phyloP scores from a whole-genome alignment of 2,329 filamentous ascomycete genomes.

The Stagonosporopsis tanaceti region DNA sequence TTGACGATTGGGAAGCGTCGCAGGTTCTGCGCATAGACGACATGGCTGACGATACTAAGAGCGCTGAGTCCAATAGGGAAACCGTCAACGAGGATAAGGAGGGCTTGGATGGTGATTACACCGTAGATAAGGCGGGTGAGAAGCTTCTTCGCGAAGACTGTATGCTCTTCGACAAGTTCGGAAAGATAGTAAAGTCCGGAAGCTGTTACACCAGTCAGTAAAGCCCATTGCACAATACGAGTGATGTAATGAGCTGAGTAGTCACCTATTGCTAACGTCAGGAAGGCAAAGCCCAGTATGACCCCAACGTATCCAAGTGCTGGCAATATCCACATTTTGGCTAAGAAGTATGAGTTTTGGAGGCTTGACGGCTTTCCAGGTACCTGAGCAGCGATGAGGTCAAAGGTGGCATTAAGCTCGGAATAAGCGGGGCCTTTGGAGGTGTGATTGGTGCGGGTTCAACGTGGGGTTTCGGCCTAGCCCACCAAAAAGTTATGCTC shows the following conservation, averaged over 20 bases:
- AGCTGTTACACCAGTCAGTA: constrained; percentile 60
- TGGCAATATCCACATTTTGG: constrained; percentile 91
- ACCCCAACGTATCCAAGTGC: constrained; percentile 89
- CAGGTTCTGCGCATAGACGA: constrained; percentile 89
- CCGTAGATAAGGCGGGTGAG: constrained; percentile 84
- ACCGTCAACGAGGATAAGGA: constrained; percentile 82
- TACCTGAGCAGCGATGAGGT: constrained; percentile 34
- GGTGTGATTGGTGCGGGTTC: constrained; percentile 19
- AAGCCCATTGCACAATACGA: neutral
- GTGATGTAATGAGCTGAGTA: neutral
- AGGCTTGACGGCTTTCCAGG: constrained; percentile 8
- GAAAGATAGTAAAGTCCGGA: constrained; percentile 99
- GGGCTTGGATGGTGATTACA: constrained; percentile 75
- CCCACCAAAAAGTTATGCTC: constrained; percentile 34
- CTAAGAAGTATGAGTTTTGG: constrained; percentile 2
- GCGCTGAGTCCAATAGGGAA: constrained; percentile 79
- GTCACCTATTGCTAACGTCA: constrained; percentile 89
- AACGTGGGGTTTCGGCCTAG: constrained; percentile 28
- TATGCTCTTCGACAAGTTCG: constrained; percentile 97
- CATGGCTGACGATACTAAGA: constrained; percentile 80
- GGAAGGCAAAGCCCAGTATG: constrained; percentile 87
- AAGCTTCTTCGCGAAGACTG: constrained; percentile 88
- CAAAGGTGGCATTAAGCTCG: constrained; percentile 35
- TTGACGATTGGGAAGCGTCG: constrained; percentile 78
- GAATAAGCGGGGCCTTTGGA: constrained; percentile 5